phyloP scores from a whole-genome alignment of 805 yeast genomes.

The Nakazawaea ernobii region DNA sequence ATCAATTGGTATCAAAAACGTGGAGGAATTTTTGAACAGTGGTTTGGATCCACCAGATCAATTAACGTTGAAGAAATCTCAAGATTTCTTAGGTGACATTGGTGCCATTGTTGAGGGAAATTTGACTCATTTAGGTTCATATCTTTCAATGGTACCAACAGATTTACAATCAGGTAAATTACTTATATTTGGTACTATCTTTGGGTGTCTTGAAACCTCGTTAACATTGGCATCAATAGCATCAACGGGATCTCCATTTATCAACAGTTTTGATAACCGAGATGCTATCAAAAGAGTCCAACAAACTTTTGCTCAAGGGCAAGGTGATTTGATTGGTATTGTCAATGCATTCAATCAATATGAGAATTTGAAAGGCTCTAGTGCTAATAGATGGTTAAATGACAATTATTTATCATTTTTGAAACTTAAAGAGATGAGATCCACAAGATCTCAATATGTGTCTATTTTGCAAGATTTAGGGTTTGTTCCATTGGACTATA shows the following conservation, averaged over 20 bases:
- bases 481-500: constrained; percentile 55
- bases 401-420: constrained; percentile 58
- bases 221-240: constrained; percentile 77
- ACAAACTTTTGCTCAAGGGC: constrained; percentile 35
- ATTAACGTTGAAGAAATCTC: constrained; percentile 45
- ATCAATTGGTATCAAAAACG: constrained; percentile 79
- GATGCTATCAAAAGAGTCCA: constrained; percentile 52
- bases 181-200: constrained; percentile 70
- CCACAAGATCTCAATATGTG: constrained; percentile 65
- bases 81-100: constrained; percentile 49
- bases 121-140: constrained; percentile 74
- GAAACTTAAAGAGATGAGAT: constrained; percentile 63
- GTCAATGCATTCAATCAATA: constrained; percentile 56
- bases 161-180: constrained; percentile 85
- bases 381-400: constrained; percentile 39
- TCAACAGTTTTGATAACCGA: constrained; percentile 54
- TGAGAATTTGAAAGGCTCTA: constrained; percentile 22
- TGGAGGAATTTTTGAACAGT: constrained; percentile 56
- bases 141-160: constrained; percentile 75
- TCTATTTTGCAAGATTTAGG: constrained; percentile 74
- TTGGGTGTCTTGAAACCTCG: constrained; percentile 74
- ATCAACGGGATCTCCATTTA: constrained; percentile 70
- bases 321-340: constrained; percentile 75
- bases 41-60: constrained; percentile 81
- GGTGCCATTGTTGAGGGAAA: constrained; percentile 57